Evolutionary conservation across 192 early-diverging fungal species (phyloP).

Genomic region (Linnemannia elongata): DNA sequence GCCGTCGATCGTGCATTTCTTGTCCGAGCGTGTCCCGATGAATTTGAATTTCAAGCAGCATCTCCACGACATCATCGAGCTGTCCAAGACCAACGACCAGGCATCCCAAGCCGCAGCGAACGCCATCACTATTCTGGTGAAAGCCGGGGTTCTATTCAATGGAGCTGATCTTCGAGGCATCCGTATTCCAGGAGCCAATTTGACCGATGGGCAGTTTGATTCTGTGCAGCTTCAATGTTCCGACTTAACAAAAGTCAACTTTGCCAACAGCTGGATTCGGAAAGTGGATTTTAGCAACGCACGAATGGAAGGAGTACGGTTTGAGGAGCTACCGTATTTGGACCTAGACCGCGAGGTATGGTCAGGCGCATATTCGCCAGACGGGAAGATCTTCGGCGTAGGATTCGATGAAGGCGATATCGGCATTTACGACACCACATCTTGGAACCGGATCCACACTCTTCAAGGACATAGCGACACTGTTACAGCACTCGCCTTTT

Average conservation of each 20-base stretch:
- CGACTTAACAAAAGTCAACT: conserved; percentile 11
- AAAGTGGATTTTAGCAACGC: conserved; percentile 2
- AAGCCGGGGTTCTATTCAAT: conserved; percentile 13
- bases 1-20: conserved; percentile 18
- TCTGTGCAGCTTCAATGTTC: conserved; percentile 10
- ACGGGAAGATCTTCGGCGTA: conserved; percentile 1
- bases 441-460: not conserved
- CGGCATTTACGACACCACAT: not conserved
- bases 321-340: conserved; percentile 9
- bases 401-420: not conserved
- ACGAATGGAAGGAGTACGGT: conserved; percentile 3
- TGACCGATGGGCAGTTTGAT: conserved; percentile 15
- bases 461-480: not conserved
- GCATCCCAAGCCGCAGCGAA: conserved; percentile 13
- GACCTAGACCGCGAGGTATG: not conserved
- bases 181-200: conserved; percentile 17
- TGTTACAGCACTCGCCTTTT: not conserved
- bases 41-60: conserved; percentile 13
- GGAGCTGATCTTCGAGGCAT: conserved; percentile 17
- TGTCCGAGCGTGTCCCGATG: conserved; percentile 9
- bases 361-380: conserved; percentile 13
- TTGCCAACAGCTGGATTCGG: conserved; percentile 10
- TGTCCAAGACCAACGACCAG: conserved; percentile 9
- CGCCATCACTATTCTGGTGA: conserved; percentile 22
- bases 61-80: conserved; percentile 16